Percentiles rank a stretch among this genome's conserved stretches.
phyloP scores from a whole-genome alignment of 2,329 filamentous ascomycete genomes.

The Phyllosticta paracitricarpa region DNA sequence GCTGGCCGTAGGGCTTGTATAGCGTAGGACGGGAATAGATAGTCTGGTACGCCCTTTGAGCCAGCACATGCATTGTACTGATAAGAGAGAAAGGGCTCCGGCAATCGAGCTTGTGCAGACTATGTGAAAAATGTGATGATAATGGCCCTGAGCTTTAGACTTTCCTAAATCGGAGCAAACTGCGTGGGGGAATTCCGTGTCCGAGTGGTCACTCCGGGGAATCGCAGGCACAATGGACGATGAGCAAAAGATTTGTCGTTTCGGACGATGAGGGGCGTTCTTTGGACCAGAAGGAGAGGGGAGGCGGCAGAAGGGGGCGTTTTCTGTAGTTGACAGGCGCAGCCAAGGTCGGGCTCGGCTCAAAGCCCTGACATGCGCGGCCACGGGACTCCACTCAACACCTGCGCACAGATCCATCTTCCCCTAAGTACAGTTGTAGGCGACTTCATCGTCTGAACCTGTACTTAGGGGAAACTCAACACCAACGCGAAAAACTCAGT shows the following conservation, averaged over 20 bases:
- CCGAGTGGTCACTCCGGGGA: not conserved
- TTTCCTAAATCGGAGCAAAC: not conserved
- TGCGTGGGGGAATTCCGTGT: not conserved
- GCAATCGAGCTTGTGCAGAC: not conserved
- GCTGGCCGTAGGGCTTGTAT: not conserved
- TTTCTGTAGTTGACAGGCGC: not conserved
- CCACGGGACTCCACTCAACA: not conserved
- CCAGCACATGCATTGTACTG: not conserved
- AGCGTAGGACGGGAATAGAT: not conserved
- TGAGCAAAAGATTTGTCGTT: not conserved
- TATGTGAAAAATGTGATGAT: not conserved
- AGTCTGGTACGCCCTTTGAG: not conserved
- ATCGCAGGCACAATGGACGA: not conserved
- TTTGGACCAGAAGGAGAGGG: not conserved
- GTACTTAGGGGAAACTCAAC: constrained; percentile 8
- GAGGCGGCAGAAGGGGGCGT: not conserved
- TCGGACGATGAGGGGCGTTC: not conserved
- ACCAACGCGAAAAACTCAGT: constrained; percentile 10
- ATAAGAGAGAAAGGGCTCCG: not conserved
- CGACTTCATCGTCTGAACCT: constrained; percentile 1
- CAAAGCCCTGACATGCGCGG: not conserved
- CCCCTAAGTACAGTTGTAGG: constrained; percentile 9
- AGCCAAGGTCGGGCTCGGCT: not conserved
- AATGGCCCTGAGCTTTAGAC: not conserved
- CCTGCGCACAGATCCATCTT: not conserved